A percentile compares a stretch with the other conserved stretches of the same genome.
Evolutionary conservation across 176 grass and related monocot genomes (phyloP).

Genomic region (Oryza longistaminata): DNA sequence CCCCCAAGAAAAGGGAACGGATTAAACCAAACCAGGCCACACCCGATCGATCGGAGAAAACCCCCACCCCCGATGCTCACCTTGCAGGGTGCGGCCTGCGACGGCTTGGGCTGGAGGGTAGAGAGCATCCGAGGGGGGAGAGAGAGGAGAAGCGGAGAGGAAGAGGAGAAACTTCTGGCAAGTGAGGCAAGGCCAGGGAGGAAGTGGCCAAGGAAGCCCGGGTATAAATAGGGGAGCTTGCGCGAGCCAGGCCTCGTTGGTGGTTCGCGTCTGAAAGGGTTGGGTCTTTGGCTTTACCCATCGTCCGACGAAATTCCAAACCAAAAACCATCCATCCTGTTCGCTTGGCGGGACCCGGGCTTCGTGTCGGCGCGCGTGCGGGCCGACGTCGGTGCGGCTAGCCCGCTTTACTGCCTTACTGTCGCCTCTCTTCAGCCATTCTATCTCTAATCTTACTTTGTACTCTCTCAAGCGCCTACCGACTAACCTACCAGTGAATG

Average conservation of each 20-base stretch:
- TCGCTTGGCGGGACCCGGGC: background rate
- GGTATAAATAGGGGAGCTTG: background rate
- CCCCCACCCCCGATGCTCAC: slow-evolving; percentile 26
- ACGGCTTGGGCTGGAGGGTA: background rate
- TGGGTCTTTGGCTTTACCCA: background rate
- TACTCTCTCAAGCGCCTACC: too few relatives aligned
- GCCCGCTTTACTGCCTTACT: too few relatives aligned
- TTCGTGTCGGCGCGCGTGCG: too few relatives aligned
- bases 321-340: too few relatives aligned
- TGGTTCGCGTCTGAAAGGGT: background rate
- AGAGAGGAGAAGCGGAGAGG: too few relatives aligned
- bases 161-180: background rate
- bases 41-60: background rate
- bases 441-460: background rate
- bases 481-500: too few relatives aligned
- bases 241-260: background rate
- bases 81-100: background rate
- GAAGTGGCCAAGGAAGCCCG: background rate
- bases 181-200: background rate
- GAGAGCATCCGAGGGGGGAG: slow-evolving; percentile 5
- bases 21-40: background rate
- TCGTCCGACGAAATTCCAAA: background rate
- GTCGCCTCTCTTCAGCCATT: too few relatives aligned
- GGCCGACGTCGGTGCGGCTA: too few relatives aligned
- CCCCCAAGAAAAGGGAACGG: background rate